Percentiles rank a stretch among this genome's conserved stretches.
These are phyloP conservation scores for Phoenix dactylifera DNA, from an alignment of 176 grass and related monocot species.

Conservation along the genomic window DNA sequence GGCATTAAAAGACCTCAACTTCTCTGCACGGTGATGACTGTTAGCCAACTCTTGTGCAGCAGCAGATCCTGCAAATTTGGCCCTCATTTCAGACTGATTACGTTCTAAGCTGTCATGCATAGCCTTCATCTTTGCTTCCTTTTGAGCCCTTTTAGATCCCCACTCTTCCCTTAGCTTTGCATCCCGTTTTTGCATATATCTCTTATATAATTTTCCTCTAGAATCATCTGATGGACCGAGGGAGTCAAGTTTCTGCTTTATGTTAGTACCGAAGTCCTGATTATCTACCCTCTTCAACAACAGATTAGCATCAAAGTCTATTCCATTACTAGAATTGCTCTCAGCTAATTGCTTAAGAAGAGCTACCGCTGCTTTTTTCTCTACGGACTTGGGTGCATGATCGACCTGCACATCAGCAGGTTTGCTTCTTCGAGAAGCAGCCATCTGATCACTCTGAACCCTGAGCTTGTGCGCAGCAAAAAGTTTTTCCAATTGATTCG, in stretches of 20 bases:
- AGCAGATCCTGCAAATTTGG: constrained; percentile 55
- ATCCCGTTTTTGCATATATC: constrained; percentile 83
- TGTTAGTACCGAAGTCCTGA: constrained; percentile 26
- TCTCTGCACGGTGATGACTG: constrained; percentile 28
- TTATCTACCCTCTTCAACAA: constrained; percentile 69
- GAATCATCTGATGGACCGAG: constrained; percentile 59
- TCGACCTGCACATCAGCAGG: constrained; percentile 33
- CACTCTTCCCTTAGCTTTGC: constrained; percentile 89
- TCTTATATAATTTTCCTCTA: constrained; percentile 89
- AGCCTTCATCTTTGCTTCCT: constrained; percentile 74
- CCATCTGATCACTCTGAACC: constrained; percentile 28
- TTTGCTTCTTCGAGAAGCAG: constrained; percentile 56
- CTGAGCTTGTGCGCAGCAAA: constrained; percentile 79
- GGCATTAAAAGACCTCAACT: constrained; percentile 35
- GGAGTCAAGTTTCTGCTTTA: constrained; percentile 42
- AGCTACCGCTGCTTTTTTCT: constrained; percentile 31
- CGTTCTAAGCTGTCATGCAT: constrained; percentile 82
- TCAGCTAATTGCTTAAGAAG: constrained; percentile 34
- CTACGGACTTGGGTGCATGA: constrained; percentile 34
- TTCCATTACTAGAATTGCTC: constrained; percentile 21
- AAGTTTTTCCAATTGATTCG: constrained; percentile 84
- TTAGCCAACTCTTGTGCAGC: constrained; percentile 25
- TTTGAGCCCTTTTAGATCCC: constrained; percentile 55
- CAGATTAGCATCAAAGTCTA: constrained; percentile 47
- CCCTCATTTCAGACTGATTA: constrained; percentile 72